Conservation (phyloP, 148 eudicot species). For the Rhododendron ovatum region DNA sequence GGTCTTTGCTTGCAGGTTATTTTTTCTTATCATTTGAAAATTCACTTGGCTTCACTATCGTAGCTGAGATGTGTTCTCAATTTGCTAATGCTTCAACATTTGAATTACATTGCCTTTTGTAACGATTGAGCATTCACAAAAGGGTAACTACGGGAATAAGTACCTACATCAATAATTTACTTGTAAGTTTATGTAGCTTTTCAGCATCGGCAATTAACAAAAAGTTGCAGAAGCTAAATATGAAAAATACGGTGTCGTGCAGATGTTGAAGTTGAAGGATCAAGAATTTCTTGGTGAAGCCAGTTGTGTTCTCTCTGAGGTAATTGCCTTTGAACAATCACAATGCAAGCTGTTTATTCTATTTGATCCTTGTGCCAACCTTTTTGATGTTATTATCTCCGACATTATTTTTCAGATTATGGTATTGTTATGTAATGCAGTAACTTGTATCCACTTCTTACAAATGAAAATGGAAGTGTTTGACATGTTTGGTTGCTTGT, state of each 20-base stretch:
- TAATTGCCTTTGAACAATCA: slow-evolving; percentile 18
- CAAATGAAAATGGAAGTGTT: neutral
- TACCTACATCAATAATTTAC: too few relatives aligned
- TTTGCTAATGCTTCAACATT: neutral
- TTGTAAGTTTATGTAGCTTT: neutral
- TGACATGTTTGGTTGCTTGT: slow-evolving; percentile 3
- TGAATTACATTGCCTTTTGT: neutral
- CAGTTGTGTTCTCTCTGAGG: slow-evolving; percentile 78
- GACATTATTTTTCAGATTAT: neutral
- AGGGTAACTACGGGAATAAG: neutral
- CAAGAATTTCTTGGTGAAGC: slow-evolving; percentile 95
- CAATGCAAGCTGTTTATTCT: neutral
- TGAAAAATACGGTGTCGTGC: slow-evolving; percentile 15
- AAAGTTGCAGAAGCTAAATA: slow-evolving; percentile 1
- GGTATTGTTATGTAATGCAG: neutral
- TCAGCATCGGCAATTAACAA: neutral
- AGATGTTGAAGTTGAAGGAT: slow-evolving; percentile 64
- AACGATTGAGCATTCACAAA: neutral
- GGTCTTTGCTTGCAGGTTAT: neutral
- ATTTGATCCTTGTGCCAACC: neutral
- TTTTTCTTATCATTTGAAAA: neutral
- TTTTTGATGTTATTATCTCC: neutral
- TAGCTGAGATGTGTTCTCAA: neutral
- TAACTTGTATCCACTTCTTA: neutral
- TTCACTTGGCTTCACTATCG: neutral